Evolutionary conservation across 2,329 filamentous ascomycete genomes (phyloP), one percentile per base, ranked within the genome.

Genomic region (Neonectria neomacrospora): DNA sequence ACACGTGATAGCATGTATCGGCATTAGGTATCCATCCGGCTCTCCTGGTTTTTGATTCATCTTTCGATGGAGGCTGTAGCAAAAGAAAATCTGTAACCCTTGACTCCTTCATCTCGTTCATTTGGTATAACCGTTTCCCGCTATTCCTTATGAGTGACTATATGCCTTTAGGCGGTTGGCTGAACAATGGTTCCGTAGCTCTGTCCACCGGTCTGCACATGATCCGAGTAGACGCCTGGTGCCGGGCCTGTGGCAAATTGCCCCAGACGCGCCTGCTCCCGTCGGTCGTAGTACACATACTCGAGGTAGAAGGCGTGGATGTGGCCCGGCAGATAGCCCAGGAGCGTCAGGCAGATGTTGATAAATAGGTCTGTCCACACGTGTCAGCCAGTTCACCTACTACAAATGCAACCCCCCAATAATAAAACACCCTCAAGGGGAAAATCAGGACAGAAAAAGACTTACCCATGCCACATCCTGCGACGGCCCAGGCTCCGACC

Each of bases 281-380:
- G 85, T 41, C 90, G 90, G 72, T 92, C 87, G 77, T 90, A 95
- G 81, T 94, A 97, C 66, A 96, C 83, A 76, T 94, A 96, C 78
- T 94, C 88, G 65, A 93, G 70, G 76, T 94, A 96, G 77, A 94
- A 94, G 45, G 91, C 91, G 75, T 94, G 90, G 44, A 95, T 86
- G 69, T 93, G 90, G 8, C 92, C 93, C 0, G 92, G 92, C 54
- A 96, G 79, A 76, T 90, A 92, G n/a, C 89, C 89, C 22, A 91
- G 82, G 28, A 91, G 71, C 0, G 89, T 91, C 66, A 92, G 78
- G 68, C 86, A 83, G 70, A 91, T 85, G 75, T 91, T 92, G 78
- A 91, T 86, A 55, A 89, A 81, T 34, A 91, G 77, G 72, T 91
- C 89, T 70, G 79, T 77, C 44, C 20, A 23, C 30, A 48, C 28